Base-by-base conservation (phyloP, 2,329 filamentous ascomycete genomes). In the Venturia aucupariae region DNA sequence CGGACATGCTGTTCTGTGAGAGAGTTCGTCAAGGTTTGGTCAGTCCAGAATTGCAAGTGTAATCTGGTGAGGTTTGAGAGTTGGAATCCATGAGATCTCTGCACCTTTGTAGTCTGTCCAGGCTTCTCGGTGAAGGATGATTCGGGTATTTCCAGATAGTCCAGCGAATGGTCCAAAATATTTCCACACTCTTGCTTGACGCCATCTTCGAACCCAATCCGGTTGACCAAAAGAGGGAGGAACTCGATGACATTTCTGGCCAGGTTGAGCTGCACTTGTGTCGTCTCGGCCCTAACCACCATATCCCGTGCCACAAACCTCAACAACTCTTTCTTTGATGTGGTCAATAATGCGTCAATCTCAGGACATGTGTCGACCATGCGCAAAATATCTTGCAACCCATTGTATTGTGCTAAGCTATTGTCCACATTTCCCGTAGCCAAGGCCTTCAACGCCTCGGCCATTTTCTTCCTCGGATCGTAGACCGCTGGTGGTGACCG, bases 271-370 rank as follows among this genome's bases (percentile, higher is more conserved):
- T 57, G 27, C 30, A 57, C 27, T 35, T 57, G 51, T 35, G 51
- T 57, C 27, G 51, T 32, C 51, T 57, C 51, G 27, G 17, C 30
- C 22, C 19, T 57, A 11, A 57, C 51, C 7, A 32, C 30, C 51
- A 57, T 57, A 35, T 57, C 51, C 19, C 51, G 15, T 57, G 51
- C 51, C 19, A 57, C 84, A 68, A 90, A 87, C 68, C 81, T 81
- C 75, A 87, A 88, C 66, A 74, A 70, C 69, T 71, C 71, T 72
- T 73, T 76, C 22, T 62, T 62, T 11, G 61, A 46, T 2, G 39
- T 27, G 22, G 44, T 27, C 13, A 48, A 62, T 15, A 51, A 24
- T 15, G 24, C 19, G 24, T 46, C 39, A 35, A 57, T 57, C 51
- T 57, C 27, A 32, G 51, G 51, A 22, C 51, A 57, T n/a, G 27